Evolutionary conservation across 2,329 filamentous ascomycete genomes (phyloP).

Genomic region (Dichotomopilus funicola): DNA sequence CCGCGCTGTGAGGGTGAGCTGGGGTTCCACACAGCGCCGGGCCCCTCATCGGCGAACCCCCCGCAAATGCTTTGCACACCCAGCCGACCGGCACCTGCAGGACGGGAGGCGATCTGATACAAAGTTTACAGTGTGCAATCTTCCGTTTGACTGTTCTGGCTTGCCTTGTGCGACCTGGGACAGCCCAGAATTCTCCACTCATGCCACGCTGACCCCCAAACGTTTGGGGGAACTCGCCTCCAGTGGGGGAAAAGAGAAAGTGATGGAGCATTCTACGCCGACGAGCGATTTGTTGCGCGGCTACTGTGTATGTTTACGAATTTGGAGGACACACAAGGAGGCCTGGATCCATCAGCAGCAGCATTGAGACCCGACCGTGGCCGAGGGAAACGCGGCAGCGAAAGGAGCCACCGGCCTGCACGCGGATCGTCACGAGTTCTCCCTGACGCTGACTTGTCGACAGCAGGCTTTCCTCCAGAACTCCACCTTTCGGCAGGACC

Average conservation of each 20-base stretch:
- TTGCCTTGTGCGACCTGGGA: too few species aligned
- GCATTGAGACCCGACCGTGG: too few species aligned
- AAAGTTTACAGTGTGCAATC: slow-evolving; percentile 8
- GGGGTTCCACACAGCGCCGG: slow-evolving; percentile 12
- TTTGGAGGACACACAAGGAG: too few species aligned
- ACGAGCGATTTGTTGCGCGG: too few species aligned
- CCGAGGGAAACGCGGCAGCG: too few species aligned
- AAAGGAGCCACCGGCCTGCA: too few species aligned
- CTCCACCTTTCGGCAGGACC: slow-evolving; percentile 10
- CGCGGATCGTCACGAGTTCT: background rate
- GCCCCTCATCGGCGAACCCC: slow-evolving; percentile 1
- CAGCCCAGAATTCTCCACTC: background rate
- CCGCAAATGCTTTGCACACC: background rate
- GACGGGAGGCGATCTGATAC: slow-evolving; percentile 16
- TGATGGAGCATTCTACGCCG: too few species aligned
- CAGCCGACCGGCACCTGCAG: slow-evolving; percentile 14
- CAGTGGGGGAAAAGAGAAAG: too few species aligned
- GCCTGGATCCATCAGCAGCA: too few species aligned
- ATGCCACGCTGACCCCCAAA: slow-evolving; percentile 10
- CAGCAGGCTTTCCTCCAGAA: background rate
- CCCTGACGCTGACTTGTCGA: background rate
- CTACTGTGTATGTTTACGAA: too few species aligned
- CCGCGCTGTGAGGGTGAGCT: background rate
- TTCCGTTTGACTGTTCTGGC: background rate
- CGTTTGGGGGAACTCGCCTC: too few species aligned